These are phyloP conservation scores for Mortierella sp. DNA, from an alignment of 371 early-diverging fungal genomes.

Conservation along the genomic window DNA sequence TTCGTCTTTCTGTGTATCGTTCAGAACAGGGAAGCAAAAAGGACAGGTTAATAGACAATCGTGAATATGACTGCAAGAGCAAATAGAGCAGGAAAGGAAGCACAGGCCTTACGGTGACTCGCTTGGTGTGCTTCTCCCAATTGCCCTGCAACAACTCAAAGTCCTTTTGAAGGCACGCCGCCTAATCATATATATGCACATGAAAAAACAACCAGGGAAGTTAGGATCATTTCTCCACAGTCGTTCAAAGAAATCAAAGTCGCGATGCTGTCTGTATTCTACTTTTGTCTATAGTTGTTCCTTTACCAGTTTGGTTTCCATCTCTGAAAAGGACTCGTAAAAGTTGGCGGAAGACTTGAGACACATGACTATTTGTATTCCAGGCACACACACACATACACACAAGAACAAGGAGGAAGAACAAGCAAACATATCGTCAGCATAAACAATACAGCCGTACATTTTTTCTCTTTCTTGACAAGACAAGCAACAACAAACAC, in stretches of 20 bases:
- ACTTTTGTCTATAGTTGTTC: background rate
- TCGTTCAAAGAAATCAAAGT: background rate
- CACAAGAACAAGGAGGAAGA: background rate
- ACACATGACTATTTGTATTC: conserved; percentile 46
- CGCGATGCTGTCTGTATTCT: too few species aligned
- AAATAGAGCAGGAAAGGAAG: too few species aligned
- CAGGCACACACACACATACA: background rate
- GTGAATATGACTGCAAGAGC: background rate
- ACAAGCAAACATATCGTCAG: background rate
- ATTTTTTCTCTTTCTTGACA: background rate
- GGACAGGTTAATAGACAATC: background rate
- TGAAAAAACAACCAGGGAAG: background rate
- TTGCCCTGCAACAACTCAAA: conserved; percentile 51
- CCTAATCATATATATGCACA: conserved; percentile 14
- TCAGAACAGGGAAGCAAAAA: background rate
- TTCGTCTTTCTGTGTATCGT: conserved; percentile 49
- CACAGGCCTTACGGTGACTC: conserved; percentile 42
- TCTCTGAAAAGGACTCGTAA: conserved; percentile 57
- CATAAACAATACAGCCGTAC: conserved; percentile 6
- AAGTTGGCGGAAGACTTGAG: conserved; percentile 59
- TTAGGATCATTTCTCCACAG: background rate
- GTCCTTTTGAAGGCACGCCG: conserved; percentile 52
- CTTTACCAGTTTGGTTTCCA: conserved; percentile 57
- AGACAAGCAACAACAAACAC: background rate
- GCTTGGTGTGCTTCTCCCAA: conserved; percentile 58